Evolutionary conservation across 192 early-diverging fungal genomes (phyloP).

Genomic region (Backusella tarrabulga): DNA sequence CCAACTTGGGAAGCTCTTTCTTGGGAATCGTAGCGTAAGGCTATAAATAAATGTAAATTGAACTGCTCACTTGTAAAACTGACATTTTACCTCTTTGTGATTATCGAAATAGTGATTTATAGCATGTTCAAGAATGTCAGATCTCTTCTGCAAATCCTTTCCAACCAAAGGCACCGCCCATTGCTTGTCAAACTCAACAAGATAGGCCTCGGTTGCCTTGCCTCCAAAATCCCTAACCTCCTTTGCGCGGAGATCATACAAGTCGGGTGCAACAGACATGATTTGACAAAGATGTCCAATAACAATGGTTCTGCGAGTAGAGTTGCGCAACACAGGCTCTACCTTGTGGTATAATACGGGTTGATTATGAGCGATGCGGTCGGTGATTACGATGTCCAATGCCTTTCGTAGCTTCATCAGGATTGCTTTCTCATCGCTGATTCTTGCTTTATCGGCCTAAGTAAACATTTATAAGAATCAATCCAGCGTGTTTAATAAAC

Average conservation of each 20-base stretch:
- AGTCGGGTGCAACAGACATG: slow-evolving; percentile 10
- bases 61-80: not conserved
- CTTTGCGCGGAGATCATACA: slow-evolving; percentile 7
- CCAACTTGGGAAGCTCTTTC: slow-evolving; percentile 8
- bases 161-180: slow-evolving; percentile 8
- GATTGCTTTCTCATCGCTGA: slow-evolving; percentile 9
- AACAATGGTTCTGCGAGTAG: not conserved
- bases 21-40: slow-evolving; percentile 13
- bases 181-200: not conserved
- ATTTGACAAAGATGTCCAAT: slow-evolving; percentile 4
- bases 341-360: slow-evolving; percentile 17
- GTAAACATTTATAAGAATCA: too few species aligned
- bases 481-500: not conserved
- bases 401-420: slow-evolving; percentile 14
- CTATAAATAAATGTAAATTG: not conserved
- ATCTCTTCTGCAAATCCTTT: slow-evolving; percentile 9
- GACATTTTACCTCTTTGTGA: not conserved
- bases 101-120: slow-evolving; percentile 6
- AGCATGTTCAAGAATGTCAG: not conserved
- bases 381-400: slow-evolving; percentile 13
- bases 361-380: slow-evolving; percentile 5
- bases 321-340: slow-evolving; percentile 13
- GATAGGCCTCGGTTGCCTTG: slow-evolving; percentile 11
- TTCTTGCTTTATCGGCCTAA: slow-evolving; percentile 7
- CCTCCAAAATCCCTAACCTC: slow-evolving; percentile 11